Conservation (phyloP, 2,329 filamentous ascomycete species). For the Lasiodiplodia sp. region DNA sequence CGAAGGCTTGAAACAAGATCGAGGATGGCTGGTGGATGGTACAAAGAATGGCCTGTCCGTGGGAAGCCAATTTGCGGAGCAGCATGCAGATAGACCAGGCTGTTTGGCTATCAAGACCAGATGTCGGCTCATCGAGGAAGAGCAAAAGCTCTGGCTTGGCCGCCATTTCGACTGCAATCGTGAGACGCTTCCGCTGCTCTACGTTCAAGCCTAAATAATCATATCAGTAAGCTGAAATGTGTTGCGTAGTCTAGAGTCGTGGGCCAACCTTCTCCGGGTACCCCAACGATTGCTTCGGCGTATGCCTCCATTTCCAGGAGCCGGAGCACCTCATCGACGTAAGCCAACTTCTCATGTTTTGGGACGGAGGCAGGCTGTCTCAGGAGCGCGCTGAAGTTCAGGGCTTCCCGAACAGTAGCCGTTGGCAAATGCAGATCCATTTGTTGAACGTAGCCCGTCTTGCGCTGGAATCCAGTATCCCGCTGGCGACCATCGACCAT, state of each 20-base stretch:
- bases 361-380: constrained; percentile 62
- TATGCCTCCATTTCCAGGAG: constrained; percentile 73
- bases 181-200: constrained; percentile 73
- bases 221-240: too few species aligned
- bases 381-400: constrained; percentile 46
- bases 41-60: constrained; percentile 55
- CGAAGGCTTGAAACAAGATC: constrained; percentile 55
- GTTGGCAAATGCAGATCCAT: constrained; percentile 62
- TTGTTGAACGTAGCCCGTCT: constrained; percentile 50
- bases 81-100: constrained; percentile 70
- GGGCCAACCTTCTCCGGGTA: constrained; percentile 59
- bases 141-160: constrained; percentile 70
- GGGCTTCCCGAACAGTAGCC: constrained; percentile 46
- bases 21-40: constrained; percentile 57
- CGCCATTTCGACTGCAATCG: constrained; percentile 75
- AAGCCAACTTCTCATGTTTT: constrained; percentile 65
- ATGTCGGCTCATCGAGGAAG: constrained; percentile 66
- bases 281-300: constrained; percentile 70
- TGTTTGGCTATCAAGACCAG: constrained; percentile 42
- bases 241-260: too few species aligned
- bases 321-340: constrained; percentile 70
- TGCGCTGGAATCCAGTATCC: constrained; percentile 46
- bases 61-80: constrained; percentile 65
- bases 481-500: constrained; percentile 47
- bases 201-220: constrained; percentile 60